Evolutionary conservation across 768 basidiomycete species (phyloP).

Genomic region (Lanmaoa pseudosensibilis): DNA sequence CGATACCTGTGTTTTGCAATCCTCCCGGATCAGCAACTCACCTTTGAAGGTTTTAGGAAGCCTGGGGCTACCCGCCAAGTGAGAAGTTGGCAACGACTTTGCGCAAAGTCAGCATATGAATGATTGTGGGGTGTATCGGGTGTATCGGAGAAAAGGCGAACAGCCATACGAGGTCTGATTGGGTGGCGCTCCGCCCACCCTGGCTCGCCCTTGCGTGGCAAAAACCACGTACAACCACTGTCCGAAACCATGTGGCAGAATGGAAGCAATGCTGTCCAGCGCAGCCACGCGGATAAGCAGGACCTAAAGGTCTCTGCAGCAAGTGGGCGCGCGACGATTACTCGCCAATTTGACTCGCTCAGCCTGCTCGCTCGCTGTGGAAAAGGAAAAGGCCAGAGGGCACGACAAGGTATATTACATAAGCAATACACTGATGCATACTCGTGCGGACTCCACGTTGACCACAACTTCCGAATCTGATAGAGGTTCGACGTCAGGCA

Average conservation of each 20-base stretch:
- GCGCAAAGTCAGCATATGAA: neutral
- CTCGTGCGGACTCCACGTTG: constrained; percentile 6
- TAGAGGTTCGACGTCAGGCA: neutral
- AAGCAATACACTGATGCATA: neutral
- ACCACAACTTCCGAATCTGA: neutral
- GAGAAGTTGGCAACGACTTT: neutral
- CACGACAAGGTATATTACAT: neutral
- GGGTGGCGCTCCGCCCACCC: constrained; percentile 1
- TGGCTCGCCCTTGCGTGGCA: neutral
- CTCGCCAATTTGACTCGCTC: neutral
- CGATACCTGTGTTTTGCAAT: neutral
- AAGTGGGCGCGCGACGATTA: neutral
- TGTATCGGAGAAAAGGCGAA: neutral
- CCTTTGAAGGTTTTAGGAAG: neutral
- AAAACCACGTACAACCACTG: neutral
- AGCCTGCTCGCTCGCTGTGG: neutral
- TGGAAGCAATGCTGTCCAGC: constrained; percentile 5
- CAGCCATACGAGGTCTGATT: constrained; percentile 9
- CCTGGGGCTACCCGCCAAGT: neutral
- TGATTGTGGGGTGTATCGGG: neutral
- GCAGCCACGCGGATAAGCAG: neutral
- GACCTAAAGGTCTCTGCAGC: neutral
- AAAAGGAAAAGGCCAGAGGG: neutral
- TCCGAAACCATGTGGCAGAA: neutral
- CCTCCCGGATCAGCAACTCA: neutral